phyloP scores from a whole-genome alignment of 441 rosid species.

The Arabidopsis hybrid region DNA sequence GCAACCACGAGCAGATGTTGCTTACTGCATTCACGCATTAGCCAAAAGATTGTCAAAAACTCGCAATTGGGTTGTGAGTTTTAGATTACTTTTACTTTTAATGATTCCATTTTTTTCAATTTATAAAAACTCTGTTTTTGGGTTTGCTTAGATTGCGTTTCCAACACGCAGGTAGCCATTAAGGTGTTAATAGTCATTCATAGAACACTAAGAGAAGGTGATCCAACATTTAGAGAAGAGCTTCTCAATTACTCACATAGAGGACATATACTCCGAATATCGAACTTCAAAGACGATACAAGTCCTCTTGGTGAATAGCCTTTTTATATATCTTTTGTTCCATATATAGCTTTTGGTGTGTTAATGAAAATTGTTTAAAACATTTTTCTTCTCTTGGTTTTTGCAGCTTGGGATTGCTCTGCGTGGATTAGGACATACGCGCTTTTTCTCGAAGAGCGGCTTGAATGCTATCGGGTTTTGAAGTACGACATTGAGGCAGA shows the following conservation, averaged over 20 bases:
- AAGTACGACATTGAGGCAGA: constrained; percentile 82
- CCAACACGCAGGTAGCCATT: constrained; percentile 65
- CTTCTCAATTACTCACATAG: constrained; percentile 77
- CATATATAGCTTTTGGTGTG: constrained; percentile 6
- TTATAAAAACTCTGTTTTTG: background rate
- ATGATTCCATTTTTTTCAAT: background rate
- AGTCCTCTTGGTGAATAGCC: constrained; percentile 69
- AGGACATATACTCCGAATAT: constrained; percentile 79
- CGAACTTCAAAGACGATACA: constrained; percentile 89
- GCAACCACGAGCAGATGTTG: constrained; percentile 90
- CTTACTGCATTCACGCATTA: constrained; percentile 86
- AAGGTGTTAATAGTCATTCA: constrained; percentile 83
- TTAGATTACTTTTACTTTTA: background rate
- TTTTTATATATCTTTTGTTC: background rate
- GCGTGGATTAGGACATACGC: constrained; percentile 86
- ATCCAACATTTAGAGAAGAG: constrained; percentile 89
- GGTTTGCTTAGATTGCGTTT: constrained; percentile 7
- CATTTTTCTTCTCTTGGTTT: background rate
- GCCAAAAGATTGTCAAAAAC: constrained; percentile 79
- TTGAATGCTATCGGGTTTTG: constrained; percentile 79
- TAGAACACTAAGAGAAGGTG: constrained; percentile 90
- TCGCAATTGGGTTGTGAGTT: constrained; percentile 78
- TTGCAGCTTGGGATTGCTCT: constrained; percentile 74
- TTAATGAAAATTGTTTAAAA: background rate
- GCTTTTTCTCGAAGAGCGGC: constrained; percentile 79